Percentiles rank a stretch among this genome's conserved stretches.
Evolutionary conservation across 345 rosid genomes (phyloP).

Genomic region (Turritis glabra): DNA sequence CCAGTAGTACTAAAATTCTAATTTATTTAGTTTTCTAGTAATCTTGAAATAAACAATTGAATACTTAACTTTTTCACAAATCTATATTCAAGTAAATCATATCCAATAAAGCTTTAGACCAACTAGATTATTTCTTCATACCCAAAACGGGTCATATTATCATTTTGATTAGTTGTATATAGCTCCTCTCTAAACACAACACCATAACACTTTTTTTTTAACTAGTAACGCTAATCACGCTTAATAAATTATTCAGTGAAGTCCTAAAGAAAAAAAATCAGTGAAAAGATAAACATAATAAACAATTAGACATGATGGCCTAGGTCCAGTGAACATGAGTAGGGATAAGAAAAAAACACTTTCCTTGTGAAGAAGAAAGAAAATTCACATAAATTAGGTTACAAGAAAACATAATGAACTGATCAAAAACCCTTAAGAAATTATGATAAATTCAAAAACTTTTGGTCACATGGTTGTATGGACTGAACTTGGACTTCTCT

Average conservation of each 20-base stretch:
- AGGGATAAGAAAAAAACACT: slow-evolving; percentile 1
- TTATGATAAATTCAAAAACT: slow-evolving; percentile 22
- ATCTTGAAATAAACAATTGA: no score
- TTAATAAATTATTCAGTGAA: no score
- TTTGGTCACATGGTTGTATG: slow-evolving; percentile 45
- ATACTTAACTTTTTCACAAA: no score
- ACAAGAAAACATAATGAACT: slow-evolving; percentile 35
- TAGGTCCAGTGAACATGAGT: slow-evolving; percentile 25
- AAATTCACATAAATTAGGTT: slow-evolving; percentile 25
- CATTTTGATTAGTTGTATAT: no score
- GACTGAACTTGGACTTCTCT: slow-evolving; percentile 48
- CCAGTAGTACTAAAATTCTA: no score
- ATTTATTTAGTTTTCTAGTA: no score
- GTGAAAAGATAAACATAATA: not conserved
- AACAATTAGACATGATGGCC: slow-evolving; percentile 7
- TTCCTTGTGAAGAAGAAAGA: slow-evolving; percentile 33
- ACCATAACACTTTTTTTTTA: no score
- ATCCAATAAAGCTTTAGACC: no score
- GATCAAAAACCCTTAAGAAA: slow-evolving; percentile 12
- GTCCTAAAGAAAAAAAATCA: not conserved
- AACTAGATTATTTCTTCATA: no score
- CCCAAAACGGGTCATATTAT: no score
- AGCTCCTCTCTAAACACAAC: no score
- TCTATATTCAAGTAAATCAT: no score
- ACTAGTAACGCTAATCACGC: not conserved